Conservation (phyloP, 1,139 yeast genomes). For the Lodderomyces elongisporus region DNA sequence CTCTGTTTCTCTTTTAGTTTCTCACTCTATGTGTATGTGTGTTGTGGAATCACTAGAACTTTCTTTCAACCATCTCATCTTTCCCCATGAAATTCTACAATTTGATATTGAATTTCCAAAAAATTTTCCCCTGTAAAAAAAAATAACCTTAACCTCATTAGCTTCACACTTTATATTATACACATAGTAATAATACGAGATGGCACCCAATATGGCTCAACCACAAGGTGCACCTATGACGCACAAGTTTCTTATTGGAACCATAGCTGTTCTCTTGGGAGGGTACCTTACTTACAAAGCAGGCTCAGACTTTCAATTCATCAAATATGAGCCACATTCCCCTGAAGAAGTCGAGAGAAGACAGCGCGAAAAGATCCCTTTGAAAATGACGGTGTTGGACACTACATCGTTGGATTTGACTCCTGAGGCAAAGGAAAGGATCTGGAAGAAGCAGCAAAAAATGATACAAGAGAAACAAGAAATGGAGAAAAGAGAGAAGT, state of each 20-base stretch:
- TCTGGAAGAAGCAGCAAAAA: slow-evolving; percentile 8
- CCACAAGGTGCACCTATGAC: slow-evolving; percentile 31
- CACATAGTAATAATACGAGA: too few relatives aligned
- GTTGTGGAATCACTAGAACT: too few relatives aligned
- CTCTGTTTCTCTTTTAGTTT: too few relatives aligned
- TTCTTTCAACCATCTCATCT: too few relatives aligned
- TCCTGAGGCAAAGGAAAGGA: slow-evolving; percentile 39
- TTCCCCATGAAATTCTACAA: too few relatives aligned
- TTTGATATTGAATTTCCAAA: too few relatives aligned
- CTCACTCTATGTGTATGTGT: too few relatives aligned
- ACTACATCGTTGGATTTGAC: slow-evolving; percentile 38
- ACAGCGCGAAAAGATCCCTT: slow-evolving; percentile 28
- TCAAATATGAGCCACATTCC: slow-evolving; percentile 36
- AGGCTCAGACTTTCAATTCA: slow-evolving; percentile 38
- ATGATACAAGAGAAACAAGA: slow-evolving; percentile 1
- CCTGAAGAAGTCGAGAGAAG: slow-evolving; percentile 39
- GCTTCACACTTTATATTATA: too few relatives aligned
- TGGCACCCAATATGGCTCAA: too few relatives aligned
- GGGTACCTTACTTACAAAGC: slow-evolving; percentile 16
- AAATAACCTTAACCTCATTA: too few relatives aligned
- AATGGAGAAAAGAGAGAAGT: too few relatives aligned
- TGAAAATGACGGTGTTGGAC: slow-evolving; percentile 30
- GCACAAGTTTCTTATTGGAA: slow-evolving; percentile 33
- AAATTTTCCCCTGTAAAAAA: too few relatives aligned
- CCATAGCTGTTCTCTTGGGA: slow-evolving; percentile 24